Percentiles rank a stretch among this genome's conserved stretches.
phyloP scores from a whole-genome alignment of 257 asterid genomes.

The Penstemon newberryi region DNA sequence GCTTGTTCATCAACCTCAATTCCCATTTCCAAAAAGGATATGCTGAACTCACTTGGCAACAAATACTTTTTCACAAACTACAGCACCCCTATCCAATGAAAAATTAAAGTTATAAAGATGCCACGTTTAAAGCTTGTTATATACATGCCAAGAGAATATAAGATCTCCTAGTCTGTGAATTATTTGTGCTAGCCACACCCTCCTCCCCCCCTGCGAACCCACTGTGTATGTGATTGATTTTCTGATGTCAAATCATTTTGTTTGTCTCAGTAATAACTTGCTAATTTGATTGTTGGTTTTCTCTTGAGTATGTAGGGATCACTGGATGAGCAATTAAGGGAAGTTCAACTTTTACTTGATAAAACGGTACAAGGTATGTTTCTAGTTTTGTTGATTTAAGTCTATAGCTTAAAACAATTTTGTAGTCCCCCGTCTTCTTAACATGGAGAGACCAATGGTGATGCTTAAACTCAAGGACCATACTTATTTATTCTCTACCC shows the following conservation, averaged over 20 bases:
- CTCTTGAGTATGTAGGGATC: slow-evolving; percentile 50
- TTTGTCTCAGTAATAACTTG: slow-evolving; percentile 1
- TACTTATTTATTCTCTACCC: slow-evolving; percentile 8
- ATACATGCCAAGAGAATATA: neutral
- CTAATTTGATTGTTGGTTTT: slow-evolving; percentile 15
- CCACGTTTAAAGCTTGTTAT: neutral
- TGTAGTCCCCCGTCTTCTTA: slow-evolving; percentile 1
- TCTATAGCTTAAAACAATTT: slow-evolving; percentile 15
- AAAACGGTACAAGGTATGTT: slow-evolving; percentile 83
- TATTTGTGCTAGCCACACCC: neutral
- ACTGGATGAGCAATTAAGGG: slow-evolving; percentile 58
- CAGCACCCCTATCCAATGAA: neutral
- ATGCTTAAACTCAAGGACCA: slow-evolving; percentile 11
- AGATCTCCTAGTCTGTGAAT: neutral
- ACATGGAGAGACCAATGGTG: slow-evolving; percentile 5
- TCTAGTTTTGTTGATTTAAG: slow-evolving; percentile 20
- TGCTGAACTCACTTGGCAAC: neutral
- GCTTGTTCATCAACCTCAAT: neutral
- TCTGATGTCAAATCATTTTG: slow-evolving; percentile 8
- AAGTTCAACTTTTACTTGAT: slow-evolving; percentile 70
- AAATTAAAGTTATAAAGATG: neutral
- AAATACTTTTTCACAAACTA: neutral
- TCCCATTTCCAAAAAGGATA: neutral
- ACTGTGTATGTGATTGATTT: neutral
- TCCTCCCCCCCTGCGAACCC: neutral